phyloP scores from a whole-genome alignment of 495 filamentous ascomycete genomes.

The Trichoderma erinaceum region DNA sequence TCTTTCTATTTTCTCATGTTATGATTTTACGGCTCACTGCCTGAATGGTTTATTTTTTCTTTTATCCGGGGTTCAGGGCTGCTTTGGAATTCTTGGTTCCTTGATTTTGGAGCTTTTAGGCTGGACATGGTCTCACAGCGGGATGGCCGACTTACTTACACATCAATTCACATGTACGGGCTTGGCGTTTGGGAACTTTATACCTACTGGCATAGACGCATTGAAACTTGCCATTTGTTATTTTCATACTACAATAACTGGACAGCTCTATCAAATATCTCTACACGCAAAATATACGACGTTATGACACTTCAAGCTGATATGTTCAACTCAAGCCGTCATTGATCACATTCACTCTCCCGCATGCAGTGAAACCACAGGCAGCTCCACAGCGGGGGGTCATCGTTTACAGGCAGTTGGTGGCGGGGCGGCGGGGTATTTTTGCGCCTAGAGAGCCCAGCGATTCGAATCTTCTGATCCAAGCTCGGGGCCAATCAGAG shows the following conservation, averaged over 20 bases:
- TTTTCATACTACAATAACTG: too few relatives aligned
- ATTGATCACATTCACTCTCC: too few relatives aligned
- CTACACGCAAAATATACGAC: too few relatives aligned
- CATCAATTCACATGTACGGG: not conserved
- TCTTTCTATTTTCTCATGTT: not conserved
- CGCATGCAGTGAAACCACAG: not conserved
- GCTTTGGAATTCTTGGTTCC: not conserved
- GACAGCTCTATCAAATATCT: too few relatives aligned
- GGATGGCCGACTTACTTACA: not conserved
- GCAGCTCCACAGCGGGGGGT: constrained; percentile 9
- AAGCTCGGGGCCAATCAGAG: not conserved
- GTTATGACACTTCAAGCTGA: too few relatives aligned
- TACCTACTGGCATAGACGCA: not conserved
- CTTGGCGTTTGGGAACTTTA: not conserved
- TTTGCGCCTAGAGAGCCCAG: not conserved
- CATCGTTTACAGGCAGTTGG: not conserved
- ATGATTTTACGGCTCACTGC: not conserved
- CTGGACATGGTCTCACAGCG: not conserved
- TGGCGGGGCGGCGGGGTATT: not conserved
- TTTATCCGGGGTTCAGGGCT: not conserved
- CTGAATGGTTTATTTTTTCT: not conserved
- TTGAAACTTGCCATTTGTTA: not conserved
- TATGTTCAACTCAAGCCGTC: too few relatives aligned
- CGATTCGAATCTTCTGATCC: not conserved
- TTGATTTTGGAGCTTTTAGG: not conserved